Base-by-base conservation (phyloP, 306 rosid species). In the Ammopiptanthus mongolicus region DNA sequence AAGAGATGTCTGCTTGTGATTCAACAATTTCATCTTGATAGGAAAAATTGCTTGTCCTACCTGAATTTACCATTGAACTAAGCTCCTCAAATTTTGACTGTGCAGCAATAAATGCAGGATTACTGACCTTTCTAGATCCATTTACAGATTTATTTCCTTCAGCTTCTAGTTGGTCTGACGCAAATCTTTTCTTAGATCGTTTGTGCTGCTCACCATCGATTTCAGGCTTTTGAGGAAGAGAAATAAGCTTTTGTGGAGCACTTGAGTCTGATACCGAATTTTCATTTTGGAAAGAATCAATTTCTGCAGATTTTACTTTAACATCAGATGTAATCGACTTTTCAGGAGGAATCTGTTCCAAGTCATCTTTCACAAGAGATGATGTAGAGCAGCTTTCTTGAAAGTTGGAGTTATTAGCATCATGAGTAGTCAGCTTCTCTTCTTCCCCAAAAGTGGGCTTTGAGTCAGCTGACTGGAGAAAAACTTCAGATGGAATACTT, bases 81-180 rank as follows among this genome's bases (percentile, higher is more conserved):
- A 75, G 76, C 83, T 85, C 95, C 82, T 87, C 88, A 60, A 94
- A 88, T 84, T 94, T 94, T 3, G 89, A 87, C 52, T 94, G 93
- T 69, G 88, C 93, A 48, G 87, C 87, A 71, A 87, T 63, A 89
- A 88, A 89, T 46, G 94, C 78, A 67, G 97, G 93, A 80, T 83
- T 89, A 52, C 91, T 85, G 37, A 59, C 23, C 84, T 88, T 93
- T 76, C 87, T 88, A 41, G 90, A 89, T 53, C 90, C 95, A 78
- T 22, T 28, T 8, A 76, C 81, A 77, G 63, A 63, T 86, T 89
- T 89, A 66, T 81, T 87, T 29, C 81, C 90, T 44, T 91, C 98
- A n/a, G 87, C 74, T 84, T 94, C 97, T 41, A 86, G 84, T 79
- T 81, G 80, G 22, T 94, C 93, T 1, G 95, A 65, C 69, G 90